Evolutionary conservation across 768 basidiomycete species (phyloP).

Genomic region (Fistulinella prunicolor): DNA sequence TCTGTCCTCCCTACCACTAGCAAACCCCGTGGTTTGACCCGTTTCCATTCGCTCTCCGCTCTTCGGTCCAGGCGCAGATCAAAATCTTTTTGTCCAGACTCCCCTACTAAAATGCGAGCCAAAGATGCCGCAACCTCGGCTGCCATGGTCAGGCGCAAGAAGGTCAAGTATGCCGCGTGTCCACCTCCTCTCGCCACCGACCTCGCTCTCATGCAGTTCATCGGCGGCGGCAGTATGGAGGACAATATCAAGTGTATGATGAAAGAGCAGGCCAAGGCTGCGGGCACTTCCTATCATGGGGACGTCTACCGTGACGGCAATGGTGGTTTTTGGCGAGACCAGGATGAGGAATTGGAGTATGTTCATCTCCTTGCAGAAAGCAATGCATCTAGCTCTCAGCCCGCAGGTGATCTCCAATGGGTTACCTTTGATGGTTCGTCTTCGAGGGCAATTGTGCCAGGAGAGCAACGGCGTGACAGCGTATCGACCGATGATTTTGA

Average conservation of each 20-base stretch:
- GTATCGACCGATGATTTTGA: conserved; percentile 54
- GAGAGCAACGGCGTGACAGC: conserved; percentile 41
- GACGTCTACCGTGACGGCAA: conserved; percentile 59
- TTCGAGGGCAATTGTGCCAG: conserved; percentile 1
- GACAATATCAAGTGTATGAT: conserved; percentile 52
- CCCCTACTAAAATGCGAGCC: conserved; percentile 24
- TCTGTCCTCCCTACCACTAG: conserved; percentile 8
- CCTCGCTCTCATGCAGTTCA: conserved; percentile 66
- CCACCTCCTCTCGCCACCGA: conserved; percentile 58
- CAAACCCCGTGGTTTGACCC: conserved; percentile 36
- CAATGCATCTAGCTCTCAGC: conserved; percentile 23
- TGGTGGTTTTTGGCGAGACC: conserved; percentile 69
- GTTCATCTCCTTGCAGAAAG: conserved; percentile 51
- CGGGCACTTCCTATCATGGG: conserved; percentile 36
- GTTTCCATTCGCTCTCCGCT: conserved; percentile 51
- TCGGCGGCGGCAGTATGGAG: conserved; percentile 60
- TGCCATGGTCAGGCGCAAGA: conserved; percentile 48
- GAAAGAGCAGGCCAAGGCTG: conserved; percentile 51
- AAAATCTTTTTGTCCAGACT: conserved; percentile 32
- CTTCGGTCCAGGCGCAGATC: conserved; percentile 41
- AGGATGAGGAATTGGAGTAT: conserved; percentile 70
- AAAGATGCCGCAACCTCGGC: conserved; percentile 20
- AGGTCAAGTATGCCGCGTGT: conserved; percentile 45
- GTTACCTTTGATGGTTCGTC: conserved; percentile 38
- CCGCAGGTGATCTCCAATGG: conserved; percentile 39